Conservation (phyloP, 2,329 filamentous ascomycete species). For the Diaporthe citri region DNA sequence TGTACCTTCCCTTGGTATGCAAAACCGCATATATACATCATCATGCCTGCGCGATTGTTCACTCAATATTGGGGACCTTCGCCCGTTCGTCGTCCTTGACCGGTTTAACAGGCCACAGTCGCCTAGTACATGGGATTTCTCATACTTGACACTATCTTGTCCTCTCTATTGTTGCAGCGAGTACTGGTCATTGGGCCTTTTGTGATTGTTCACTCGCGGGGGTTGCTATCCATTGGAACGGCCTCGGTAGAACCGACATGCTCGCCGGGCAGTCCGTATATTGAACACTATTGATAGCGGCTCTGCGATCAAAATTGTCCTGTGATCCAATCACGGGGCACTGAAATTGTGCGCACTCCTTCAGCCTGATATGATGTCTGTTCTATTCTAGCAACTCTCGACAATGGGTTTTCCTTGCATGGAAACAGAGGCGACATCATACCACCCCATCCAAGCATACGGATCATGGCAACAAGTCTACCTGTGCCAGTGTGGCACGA, state of each 20-base stretch:
- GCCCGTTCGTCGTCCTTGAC: neutral
- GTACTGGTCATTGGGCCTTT: neutral
- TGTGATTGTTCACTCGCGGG: neutral
- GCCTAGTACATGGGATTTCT: too few relatives aligned
- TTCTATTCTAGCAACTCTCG: neutral
- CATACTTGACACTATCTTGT: neutral
- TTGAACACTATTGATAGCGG: neutral
- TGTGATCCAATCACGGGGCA: neutral
- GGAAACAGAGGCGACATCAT: neutral
- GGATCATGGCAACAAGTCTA: neutral
- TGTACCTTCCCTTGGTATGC: neutral
- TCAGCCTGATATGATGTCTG: neutral
- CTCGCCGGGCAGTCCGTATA: neutral
- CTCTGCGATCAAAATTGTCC: neutral
- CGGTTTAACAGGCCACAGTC: neutral
- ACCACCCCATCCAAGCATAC: neutral
- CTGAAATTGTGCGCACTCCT: neutral
- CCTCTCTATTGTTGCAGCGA: neutral
- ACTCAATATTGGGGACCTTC: neutral
- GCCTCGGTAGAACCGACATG: neutral
- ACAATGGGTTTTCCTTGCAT: neutral
- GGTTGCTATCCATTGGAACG: neutral
- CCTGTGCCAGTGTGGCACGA: neutral
- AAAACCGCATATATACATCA: neutral
- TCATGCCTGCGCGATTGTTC: neutral